These are phyloP conservation scores for Fusarium veterinarium DNA, from an alignment of 2,329 filamentous ascomycete genomes.

Conservation along the genomic window DNA sequence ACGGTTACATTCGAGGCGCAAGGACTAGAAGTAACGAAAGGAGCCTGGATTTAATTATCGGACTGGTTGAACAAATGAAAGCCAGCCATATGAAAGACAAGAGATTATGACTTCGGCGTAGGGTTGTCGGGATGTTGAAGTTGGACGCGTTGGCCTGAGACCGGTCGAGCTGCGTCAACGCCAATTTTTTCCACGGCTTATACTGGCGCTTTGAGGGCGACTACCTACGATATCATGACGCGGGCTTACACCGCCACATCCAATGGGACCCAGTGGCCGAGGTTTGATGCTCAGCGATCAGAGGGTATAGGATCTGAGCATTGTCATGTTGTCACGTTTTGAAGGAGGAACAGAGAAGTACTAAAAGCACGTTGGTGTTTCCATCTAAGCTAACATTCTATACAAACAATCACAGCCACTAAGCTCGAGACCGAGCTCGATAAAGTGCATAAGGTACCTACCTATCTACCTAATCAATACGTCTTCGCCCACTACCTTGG, in stretches of 20 bases:
- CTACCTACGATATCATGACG: too few relatives aligned
- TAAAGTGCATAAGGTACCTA: neutral
- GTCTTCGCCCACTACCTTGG: neutral
- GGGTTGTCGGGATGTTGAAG: neutral
- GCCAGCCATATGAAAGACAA: neutral
- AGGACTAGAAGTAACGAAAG: neutral
- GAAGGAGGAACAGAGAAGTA: neutral
- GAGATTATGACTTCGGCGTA: fast-evolving
- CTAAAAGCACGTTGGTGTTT: neutral
- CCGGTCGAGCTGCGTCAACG: neutral
- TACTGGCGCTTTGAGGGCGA: neutral
- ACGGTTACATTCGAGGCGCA: neutral
- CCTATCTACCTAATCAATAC: neutral
- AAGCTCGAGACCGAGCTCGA: neutral
- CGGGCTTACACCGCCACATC: too few relatives aligned
- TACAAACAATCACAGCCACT: neutral
- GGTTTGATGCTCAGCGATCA: neutral
- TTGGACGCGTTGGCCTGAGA: neutral
- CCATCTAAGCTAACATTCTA: neutral
- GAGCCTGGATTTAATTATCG: fast-evolving
- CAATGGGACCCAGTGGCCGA: neutral
- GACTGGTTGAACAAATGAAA: neutral
- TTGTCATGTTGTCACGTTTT: neutral
- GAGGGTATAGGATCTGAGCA: neutral
- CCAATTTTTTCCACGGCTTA: neutral